Percentiles rank a stretch among this genome's conserved stretches.
phyloP scores from a whole-genome alignment of 208 protist genomes.

The Leishmania major region DNA sequence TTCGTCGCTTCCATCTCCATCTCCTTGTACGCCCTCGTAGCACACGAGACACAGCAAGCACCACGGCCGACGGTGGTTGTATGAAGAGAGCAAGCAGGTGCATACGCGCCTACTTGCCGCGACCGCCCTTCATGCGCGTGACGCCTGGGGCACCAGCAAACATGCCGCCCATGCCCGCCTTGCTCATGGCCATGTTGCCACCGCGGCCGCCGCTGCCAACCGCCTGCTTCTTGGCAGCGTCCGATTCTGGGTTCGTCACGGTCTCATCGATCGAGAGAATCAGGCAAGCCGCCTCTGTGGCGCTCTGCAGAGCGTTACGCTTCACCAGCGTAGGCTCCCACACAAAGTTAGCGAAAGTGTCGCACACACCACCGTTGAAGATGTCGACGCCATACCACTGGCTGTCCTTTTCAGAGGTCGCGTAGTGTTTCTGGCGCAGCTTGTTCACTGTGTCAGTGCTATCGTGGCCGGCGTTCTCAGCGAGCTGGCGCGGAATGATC shows the following conservation, averaged over 20 bases:
- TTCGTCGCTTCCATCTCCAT: neutral
- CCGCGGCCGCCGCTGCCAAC: conserved; percentile 58
- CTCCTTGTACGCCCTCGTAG: neutral
- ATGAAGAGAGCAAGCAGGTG: neutral
- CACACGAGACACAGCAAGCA: neutral
- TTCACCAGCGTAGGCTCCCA: conserved; percentile 99
- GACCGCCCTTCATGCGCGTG: conserved; percentile 82
- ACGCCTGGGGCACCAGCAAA: conserved; percentile 90
- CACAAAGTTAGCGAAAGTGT: conserved; percentile 98
- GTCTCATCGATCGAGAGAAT: conserved; percentile 99
- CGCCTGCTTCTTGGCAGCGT: conserved; percentile 88
- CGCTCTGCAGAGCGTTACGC: conserved; percentile 98
- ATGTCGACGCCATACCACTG: conserved; percentile 99
- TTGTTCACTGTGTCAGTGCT: conserved; percentile 99
- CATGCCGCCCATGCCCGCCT: conserved; percentile 93
- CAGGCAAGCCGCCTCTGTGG: conserved; percentile 99
- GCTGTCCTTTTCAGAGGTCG: conserved; percentile 36
- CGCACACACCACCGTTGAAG: conserved; percentile 96
- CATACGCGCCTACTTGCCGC: conserved; percentile 58
- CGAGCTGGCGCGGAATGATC: conserved; percentile 98
- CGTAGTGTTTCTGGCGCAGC: conserved; percentile 98
- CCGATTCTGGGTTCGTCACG: conserved; percentile 95
- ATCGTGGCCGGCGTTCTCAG: conserved; percentile 99
- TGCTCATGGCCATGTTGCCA: conserved; percentile 88
- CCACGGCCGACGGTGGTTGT: neutral